Evolutionary conservation across 2,329 filamentous ascomycete genomes (phyloP).

Genomic region (Diatrype stigma): DNA sequence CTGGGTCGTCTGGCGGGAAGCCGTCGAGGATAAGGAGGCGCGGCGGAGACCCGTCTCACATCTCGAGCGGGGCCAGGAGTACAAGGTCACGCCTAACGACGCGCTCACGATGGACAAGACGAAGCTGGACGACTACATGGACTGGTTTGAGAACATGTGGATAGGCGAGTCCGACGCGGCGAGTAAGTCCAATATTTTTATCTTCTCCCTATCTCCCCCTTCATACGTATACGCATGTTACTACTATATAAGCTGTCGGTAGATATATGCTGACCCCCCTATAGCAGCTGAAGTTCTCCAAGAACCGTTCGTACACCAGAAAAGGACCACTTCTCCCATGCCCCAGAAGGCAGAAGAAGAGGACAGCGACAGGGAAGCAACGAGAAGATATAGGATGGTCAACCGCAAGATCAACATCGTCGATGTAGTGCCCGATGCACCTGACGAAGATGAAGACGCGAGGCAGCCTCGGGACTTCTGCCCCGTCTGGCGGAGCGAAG

Average conservation of each 20-base stretch:
- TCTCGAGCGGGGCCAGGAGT: slow-evolving; percentile 24
- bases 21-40: slow-evolving; percentile 34
- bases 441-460: slow-evolving; percentile 11
- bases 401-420: slow-evolving; percentile 12
- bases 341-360: slow-evolving; percentile 3
- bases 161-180: slow-evolving; percentile 40
- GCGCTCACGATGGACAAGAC: slow-evolving; percentile 45
- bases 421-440: slow-evolving; percentile 6
- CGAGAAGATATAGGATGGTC: slow-evolving; percentile 15
- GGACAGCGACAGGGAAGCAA: slow-evolving; percentile 6
- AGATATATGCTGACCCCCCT: background rate
- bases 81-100: slow-evolving; percentile 24
- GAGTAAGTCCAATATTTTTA: slow-evolving; percentile 22
- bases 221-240: background rate
- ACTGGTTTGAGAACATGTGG: slow-evolving; percentile 72
- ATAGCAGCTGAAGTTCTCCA: slow-evolving; percentile 20
- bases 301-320: slow-evolving; percentile 17
- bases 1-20: slow-evolving; percentile 66
- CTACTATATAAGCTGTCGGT: background rate
- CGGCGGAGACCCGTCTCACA: slow-evolving; percentile 9
- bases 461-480: slow-evolving; percentile 26
- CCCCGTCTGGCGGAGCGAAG: slow-evolving; percentile 30
- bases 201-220: background rate
- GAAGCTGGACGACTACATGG: slow-evolving; percentile 70
- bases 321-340: slow-evolving; percentile 5